Conservation (phyloP, 1,284 basidiomycete species). For the Tylopilus sp. region DNA sequence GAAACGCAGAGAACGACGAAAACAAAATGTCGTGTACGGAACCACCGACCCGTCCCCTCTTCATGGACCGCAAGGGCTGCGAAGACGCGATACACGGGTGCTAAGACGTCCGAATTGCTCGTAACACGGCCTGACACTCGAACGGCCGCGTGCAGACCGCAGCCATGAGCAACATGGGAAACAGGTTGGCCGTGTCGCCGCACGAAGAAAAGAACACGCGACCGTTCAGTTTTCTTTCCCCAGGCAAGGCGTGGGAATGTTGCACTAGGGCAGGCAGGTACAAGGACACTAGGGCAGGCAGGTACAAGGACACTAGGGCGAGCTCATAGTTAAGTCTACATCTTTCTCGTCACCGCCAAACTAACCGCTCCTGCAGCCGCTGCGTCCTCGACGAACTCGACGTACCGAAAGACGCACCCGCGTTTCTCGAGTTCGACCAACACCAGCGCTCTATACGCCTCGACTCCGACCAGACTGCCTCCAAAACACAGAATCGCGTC, state of each 20-base stretch:
- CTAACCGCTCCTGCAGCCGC: slow-evolving; percentile 60
- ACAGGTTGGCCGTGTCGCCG: slow-evolving; percentile 70
- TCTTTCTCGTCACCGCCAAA: slow-evolving; percentile 33
- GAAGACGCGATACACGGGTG: slow-evolving; percentile 58
- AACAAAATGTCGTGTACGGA: slow-evolving; percentile 47
- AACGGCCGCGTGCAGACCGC: slow-evolving; percentile 64
- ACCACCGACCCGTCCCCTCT: slow-evolving; percentile 75
- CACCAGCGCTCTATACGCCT: slow-evolving; percentile 56
- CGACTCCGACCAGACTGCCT: slow-evolving; percentile 64
- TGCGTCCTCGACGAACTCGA: slow-evolving; percentile 64
- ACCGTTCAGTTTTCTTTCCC: slow-evolving; percentile 4
- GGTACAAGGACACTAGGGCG: no score
- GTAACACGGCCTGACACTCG: slow-evolving; percentile 81
- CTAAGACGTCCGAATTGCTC: slow-evolving; percentile 74
- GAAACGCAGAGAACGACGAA: no score
- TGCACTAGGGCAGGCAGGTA: slow-evolving; percentile 28
- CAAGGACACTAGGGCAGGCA: slow-evolving; percentile 25
- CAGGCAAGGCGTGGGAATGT: slow-evolving; percentile 24
- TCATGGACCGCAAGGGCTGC: slow-evolving; percentile 26
- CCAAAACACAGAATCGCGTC: slow-evolving; percentile 67
- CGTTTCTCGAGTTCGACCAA: slow-evolving; percentile 51
- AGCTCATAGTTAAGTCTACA: no score
- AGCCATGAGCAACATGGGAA: slow-evolving; percentile 85
- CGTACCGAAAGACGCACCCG: slow-evolving; percentile 60
- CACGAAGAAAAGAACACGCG: slow-evolving; percentile 49